These are phyloP conservation scores for Zanthoxylum bungeanum DNA, from an alignment of 345 rosid genomes.

Conservation along the genomic window DNA sequence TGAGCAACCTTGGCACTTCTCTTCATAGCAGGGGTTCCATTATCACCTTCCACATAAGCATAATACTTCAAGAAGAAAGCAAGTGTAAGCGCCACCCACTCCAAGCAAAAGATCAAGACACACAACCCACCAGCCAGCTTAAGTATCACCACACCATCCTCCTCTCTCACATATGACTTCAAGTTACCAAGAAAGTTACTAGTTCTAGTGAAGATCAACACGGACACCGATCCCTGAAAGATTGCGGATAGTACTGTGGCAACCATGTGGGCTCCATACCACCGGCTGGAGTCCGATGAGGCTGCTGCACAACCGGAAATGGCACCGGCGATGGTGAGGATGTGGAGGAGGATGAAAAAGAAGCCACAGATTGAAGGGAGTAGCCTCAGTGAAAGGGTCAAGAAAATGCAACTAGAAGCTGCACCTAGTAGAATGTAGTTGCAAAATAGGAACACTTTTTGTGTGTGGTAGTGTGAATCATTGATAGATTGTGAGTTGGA, in stretches of 20 bases:
- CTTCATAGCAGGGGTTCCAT: constrained; percentile 22
- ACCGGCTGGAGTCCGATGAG: constrained; percentile 44
- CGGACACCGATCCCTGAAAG: constrained; percentile 87
- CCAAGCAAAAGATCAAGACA: constrained; percentile 65
- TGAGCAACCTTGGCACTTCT: constrained; percentile 69
- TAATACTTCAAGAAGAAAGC: constrained; percentile 88
- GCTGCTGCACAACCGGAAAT: constrained; percentile 74
- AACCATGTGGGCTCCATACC: constrained; percentile 91
- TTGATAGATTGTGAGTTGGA: constrained; percentile 15
- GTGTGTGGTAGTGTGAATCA: constrained; percentile 50
- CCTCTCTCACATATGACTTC: constrained; percentile 82
- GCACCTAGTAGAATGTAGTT: constrained; percentile 91
- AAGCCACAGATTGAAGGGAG: constrained; percentile 76
- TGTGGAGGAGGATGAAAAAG: constrained; percentile 54
- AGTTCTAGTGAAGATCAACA: constrained; percentile 69
- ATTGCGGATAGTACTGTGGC: constrained; percentile 78
- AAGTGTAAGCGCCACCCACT: constrained; percentile 84
- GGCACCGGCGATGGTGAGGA: constrained; percentile 57
- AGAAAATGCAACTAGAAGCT: constrained; percentile 86
- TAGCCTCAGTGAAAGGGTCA: constrained; percentile 83
- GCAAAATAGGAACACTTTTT: constrained; percentile 69
- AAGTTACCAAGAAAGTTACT: constrained; percentile 57
- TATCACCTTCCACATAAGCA: constrained; percentile 56
- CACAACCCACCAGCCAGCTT: constrained; percentile 81
- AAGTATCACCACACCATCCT: constrained; percentile 73